A percentile compares a stretch with the other conserved stretches of the same genome.
Evolutionary conservation across 768 basidiomycete genomes (phyloP).

Genomic region (Boletus huronensis): DNA sequence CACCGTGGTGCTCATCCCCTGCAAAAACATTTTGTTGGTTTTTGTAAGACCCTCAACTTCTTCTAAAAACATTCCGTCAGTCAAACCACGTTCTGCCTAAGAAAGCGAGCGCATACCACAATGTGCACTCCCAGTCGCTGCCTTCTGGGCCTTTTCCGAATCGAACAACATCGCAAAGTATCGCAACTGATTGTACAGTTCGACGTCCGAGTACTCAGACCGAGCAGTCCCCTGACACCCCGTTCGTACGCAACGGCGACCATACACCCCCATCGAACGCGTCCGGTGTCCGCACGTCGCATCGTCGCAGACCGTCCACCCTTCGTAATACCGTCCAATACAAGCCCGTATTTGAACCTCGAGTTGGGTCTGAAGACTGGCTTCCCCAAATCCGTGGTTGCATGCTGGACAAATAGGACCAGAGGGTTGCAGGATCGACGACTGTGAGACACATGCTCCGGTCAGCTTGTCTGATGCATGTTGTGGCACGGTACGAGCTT

Average conservation of each 20-base stretch:
- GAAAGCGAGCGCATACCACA: slow-evolving; percentile 33
- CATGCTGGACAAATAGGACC: slow-evolving; percentile 78
- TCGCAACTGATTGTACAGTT: slow-evolving; percentile 86
- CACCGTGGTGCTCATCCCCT: slow-evolving; percentile 52
- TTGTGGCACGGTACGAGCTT: slow-evolving; percentile 13
- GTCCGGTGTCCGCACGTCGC: slow-evolving; percentile 78
- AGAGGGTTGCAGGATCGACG: slow-evolving; percentile 57
- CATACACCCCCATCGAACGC: slow-evolving; percentile 93
- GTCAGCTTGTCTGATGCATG: not conserved
- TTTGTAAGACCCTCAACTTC: slow-evolving; percentile 48
- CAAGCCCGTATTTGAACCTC: slow-evolving; percentile 79
- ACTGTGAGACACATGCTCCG: slow-evolving; percentile 36
- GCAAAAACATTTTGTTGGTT: slow-evolving; percentile 51
- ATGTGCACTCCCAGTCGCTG: slow-evolving; percentile 45
- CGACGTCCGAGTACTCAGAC: slow-evolving; percentile 73
- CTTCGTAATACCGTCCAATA: slow-evolving; percentile 82
- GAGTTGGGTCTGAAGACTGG: slow-evolving; percentile 78
- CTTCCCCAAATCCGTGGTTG: slow-evolving; percentile 43
- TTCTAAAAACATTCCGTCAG: slow-evolving; percentile 39
- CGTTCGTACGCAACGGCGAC: slow-evolving; percentile 66
- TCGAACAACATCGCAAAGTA: slow-evolving; percentile 83
- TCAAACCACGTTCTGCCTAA: not conserved
- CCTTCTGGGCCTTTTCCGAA: slow-evolving; percentile 53
- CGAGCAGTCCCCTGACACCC: slow-evolving; percentile 10
- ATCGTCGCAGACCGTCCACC: slow-evolving; percentile 87